These are phyloP conservation scores for Fagopyrum tataricum DNA, from an alignment of 148 eudicot genomes.

Conservation along the genomic window DNA sequence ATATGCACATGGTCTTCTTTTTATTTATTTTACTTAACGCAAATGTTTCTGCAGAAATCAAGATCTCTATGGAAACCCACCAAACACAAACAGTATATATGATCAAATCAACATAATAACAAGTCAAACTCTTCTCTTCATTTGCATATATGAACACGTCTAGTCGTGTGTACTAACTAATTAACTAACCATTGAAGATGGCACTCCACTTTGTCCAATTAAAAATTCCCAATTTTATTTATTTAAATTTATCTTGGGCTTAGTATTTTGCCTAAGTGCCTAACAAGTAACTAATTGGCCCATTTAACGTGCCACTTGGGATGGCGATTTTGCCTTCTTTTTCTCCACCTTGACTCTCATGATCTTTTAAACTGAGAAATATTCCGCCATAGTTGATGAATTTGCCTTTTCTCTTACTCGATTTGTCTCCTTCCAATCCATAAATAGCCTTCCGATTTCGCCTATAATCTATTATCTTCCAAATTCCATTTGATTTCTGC, in stretches of 20 bases:
- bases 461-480: not conserved
- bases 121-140: not conserved
- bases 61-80: too few relatives aligned
- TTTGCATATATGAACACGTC: not conserved
- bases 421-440: not conserved
- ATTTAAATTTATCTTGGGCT: not conserved
- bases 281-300: not conserved
- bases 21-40: too few relatives aligned
- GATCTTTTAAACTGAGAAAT: not conserved
- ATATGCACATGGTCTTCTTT: too few relatives aligned
- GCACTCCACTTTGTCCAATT: slow-evolving; percentile 3
- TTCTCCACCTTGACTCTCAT: not conserved
- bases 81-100: not conserved
- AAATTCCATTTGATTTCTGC: not conserved
- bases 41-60: too few relatives aligned
- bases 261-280: not conserved
- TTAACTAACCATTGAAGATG: not conserved
- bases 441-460: slow-evolving; percentile 6
- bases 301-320: slow-evolving; percentile 9
- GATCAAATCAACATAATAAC: not conserved
- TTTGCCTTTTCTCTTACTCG: slow-evolving; percentile 5
- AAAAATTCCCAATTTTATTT: not conserved
- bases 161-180: not conserved
- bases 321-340: not conserved
- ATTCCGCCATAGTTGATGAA: slow-evolving; percentile 7